These are phyloP conservation scores for Metschnikowia aberdeeniae DNA, from an alignment of 805 yeast species.

Conservation along the genomic window DNA sequence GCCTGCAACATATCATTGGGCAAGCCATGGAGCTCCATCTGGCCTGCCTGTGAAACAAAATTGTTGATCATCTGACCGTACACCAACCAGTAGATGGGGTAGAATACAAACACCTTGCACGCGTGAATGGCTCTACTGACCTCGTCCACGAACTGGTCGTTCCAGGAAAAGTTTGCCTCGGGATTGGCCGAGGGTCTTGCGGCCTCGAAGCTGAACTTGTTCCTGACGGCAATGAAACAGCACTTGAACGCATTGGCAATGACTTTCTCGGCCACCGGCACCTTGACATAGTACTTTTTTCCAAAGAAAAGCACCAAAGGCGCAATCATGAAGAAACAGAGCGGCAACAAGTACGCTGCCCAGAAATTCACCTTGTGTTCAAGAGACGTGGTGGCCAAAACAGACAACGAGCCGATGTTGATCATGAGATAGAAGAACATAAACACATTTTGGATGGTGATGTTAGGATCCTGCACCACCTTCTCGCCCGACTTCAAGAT, in stretches of 20 bases:
- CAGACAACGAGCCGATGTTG: conserved; percentile 14
- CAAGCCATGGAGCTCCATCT: conserved; percentile 15
- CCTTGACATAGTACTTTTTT: conserved; percentile 9
- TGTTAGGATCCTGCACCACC: conserved; percentile 13
- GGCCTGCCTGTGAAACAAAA: conserved; percentile 16
- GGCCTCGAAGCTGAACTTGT: conserved; percentile 10
- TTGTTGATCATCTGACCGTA: conserved; percentile 16
- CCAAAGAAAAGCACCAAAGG: conserved; percentile 11
- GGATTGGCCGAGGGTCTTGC: conserved; percentile 16
- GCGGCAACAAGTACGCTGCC: conserved; percentile 15
- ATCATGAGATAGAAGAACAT: conserved; percentile 16
- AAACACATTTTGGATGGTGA: conserved; percentile 15
- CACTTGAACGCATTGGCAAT: conserved; percentile 11
- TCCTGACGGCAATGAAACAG: conserved; percentile 7
- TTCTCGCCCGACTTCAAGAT: conserved; percentile 25
- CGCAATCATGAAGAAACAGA: conserved; percentile 11
- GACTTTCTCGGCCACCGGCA: conserved; percentile 11
- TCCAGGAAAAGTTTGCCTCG: conserved; percentile 11
- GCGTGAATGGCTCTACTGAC: conserved; percentile 13
- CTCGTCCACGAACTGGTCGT: conserved; percentile 13
- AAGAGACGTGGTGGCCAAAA: conserved; percentile 12
- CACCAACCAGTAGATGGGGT: conserved; percentile 16
- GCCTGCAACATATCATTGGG: conserved; percentile 16
- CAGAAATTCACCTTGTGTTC: conserved; percentile 13
- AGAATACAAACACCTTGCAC: conserved; percentile 15